Conservation (phyloP, 257 asterid species). For the Solanum piurae region DNA sequence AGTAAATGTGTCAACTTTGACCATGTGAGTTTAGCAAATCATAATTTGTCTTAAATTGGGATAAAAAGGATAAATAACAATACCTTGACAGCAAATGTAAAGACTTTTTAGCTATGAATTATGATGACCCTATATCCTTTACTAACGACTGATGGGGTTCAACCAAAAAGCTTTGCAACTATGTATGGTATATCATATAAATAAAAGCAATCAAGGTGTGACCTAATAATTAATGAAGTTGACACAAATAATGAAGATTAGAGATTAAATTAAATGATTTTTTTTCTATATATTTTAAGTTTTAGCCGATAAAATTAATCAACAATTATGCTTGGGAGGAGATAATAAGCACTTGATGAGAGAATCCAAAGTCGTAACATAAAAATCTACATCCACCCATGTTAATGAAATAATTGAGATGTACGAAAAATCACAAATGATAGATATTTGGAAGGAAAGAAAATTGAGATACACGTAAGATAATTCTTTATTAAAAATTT, state of each 20-base stretch:
- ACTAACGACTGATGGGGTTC: not conserved
- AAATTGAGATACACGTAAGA: not conserved
- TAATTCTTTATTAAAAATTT: accelerated
- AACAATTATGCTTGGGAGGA: not conserved
- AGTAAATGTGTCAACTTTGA: not conserved
- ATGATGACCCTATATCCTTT: not conserved
- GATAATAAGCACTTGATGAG: not conserved
- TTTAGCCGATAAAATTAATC: not conserved
- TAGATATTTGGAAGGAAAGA: not conserved
- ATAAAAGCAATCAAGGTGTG: not conserved
- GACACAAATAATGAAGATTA: not conserved
- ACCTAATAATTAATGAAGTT: not conserved
- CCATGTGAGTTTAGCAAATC: not conserved
- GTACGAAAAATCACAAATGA: not conserved
- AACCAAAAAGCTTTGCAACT: not conserved
- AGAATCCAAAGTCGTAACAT: not conserved
- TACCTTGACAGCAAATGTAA: not conserved
- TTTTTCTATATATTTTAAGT: not conserved
- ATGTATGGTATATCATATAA: not conserved
- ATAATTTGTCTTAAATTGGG: not conserved
- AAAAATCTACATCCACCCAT: not conserved
- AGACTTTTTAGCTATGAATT: not conserved
- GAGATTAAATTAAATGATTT: not conserved
- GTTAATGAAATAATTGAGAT: not conserved
- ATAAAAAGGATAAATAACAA: not conserved